These are phyloP conservation scores for Elasticomyces elasticus DNA, from an alignment of 495 filamentous ascomycete species.

Conservation along the genomic window DNA sequence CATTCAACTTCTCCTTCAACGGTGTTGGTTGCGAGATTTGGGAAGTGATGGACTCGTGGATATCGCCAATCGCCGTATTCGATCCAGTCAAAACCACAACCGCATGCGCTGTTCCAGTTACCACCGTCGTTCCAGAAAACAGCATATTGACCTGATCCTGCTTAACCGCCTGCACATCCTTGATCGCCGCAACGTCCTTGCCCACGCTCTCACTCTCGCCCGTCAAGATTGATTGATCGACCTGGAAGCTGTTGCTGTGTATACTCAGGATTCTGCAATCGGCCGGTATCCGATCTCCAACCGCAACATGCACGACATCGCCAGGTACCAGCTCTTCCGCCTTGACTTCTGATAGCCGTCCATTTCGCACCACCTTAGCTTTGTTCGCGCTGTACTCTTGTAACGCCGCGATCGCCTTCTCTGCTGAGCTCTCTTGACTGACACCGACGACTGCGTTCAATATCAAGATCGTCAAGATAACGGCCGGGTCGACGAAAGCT, in stretches of 20 bases:
- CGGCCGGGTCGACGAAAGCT: constrained; percentile 94
- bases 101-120: constrained; percentile 86
- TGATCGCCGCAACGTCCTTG: constrained; percentile 62
- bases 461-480: constrained; percentile 94
- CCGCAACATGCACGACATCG: constrained; percentile 78
- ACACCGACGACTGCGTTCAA: constrained; percentile 96
- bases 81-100: constrained; percentile 85
- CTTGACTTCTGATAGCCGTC: constrained; percentile 64
- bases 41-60: constrained; percentile 94
- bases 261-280: constrained; percentile 87
- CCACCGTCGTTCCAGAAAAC: constrained; percentile 96
- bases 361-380: constrained; percentile 81
- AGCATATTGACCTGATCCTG: constrained; percentile 98
- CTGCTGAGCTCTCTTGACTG: constrained; percentile 95
- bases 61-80: constrained; percentile 93
- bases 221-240: constrained; percentile 96
- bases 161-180: constrained; percentile 79
- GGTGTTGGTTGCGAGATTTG: constrained; percentile 98
- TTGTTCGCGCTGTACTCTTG: constrained; percentile 99
- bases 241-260: constrained; percentile 90
- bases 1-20: constrained; percentile 95
- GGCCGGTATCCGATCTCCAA: constrained; percentile 93
- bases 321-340: constrained; percentile 95
- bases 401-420: constrained; percentile 95
- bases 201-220: constrained; percentile 96